Conservation (phyloP, 805 yeast genomes). For the Torulaspora franciscae region DNA sequence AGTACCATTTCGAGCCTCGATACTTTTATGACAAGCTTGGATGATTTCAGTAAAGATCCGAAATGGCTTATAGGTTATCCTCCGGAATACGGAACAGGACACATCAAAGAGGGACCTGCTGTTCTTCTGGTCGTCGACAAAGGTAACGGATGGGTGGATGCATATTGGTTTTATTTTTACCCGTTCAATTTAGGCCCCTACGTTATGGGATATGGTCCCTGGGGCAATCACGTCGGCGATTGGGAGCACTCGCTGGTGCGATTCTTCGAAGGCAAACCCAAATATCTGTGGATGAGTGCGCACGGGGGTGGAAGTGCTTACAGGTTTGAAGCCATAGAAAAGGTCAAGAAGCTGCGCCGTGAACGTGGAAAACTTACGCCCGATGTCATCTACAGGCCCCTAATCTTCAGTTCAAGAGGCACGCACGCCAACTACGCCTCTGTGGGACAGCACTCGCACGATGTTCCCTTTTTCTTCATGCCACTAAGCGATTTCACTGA, state of each 20-base stretch:
- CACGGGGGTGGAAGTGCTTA: slow-evolving; percentile 97
- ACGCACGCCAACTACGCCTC: slow-evolving; percentile 96
- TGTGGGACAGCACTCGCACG: slow-evolving; percentile 96
- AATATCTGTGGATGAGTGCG: slow-evolving; percentile 92
- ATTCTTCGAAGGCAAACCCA: slow-evolving; percentile 74
- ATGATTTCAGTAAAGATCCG: slow-evolving; percentile 69
- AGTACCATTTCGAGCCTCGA: slow-evolving; percentile 28
- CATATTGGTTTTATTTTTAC: slow-evolving; percentile 94
- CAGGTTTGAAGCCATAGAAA: slow-evolving; percentile 66
- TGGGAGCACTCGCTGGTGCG: slow-evolving; percentile 95
- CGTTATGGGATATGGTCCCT: slow-evolving; percentile 97
- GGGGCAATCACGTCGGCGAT: slow-evolving; percentile 95
- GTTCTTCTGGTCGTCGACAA: slow-evolving; percentile 79
- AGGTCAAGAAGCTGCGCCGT: slow-evolving; percentile 57
- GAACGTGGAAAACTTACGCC: slow-evolving; percentile 76
- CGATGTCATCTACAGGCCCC: slow-evolving; percentile 56
- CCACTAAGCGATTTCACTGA: slow-evolving; percentile 91
- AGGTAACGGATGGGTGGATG: slow-evolving; percentile 92
- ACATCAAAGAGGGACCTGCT: slow-evolving; percentile 72
- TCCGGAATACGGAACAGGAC: slow-evolving; percentile 70
- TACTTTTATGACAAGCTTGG: slow-evolving; percentile 58
- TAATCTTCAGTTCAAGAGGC: slow-evolving; percentile 87
- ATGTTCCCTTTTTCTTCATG: slow-evolving; percentile 71
- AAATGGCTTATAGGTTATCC: slow-evolving; percentile 81
- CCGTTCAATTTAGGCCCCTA: slow-evolving; percentile 93